A percentile compares a stretch with the other conserved stretches of the same genome.
These are phyloP conservation scores for Trichosporon sp. DNA, from an alignment of 1,284 basidiomycete genomes.

Conservation along the genomic window DNA sequence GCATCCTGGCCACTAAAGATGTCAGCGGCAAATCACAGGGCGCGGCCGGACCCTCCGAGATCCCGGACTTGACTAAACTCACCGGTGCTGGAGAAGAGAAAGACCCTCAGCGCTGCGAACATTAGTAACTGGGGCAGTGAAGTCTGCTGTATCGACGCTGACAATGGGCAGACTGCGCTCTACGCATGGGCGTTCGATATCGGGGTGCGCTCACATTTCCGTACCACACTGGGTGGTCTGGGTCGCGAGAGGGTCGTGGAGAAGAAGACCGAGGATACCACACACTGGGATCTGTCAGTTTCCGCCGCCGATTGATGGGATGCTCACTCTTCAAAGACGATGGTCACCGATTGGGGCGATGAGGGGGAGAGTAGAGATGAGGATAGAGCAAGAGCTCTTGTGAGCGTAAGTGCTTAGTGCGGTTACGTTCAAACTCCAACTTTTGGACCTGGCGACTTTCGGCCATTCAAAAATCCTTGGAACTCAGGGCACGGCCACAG, in stretches of 20 bases:
- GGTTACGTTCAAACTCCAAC: conserved; percentile 1
- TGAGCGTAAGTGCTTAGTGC: neutral
- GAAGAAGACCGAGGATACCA: conserved; percentile 80
- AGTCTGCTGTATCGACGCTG: neutral
- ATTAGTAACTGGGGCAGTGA: conserved; percentile 14
- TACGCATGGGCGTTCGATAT: neutral
- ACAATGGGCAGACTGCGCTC: neutral
- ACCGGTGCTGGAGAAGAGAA: conserved; percentile 84
- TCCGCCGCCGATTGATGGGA: neutral
- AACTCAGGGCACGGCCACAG: neutral
- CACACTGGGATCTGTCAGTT: conserved; percentile 62
- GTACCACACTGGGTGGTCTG: conserved; percentile 67
- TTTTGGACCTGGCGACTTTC: neutral
- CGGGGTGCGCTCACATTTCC: conserved; percentile 65
- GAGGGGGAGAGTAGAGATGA: neutral
- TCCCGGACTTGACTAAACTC: conserved; percentile 24
- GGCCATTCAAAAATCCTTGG: conserved; percentile 20
- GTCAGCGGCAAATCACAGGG: conserved; percentile 19
- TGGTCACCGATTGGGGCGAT: conserved; percentile 12
- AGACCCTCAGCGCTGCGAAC: conserved; percentile 69
- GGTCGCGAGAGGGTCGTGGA: conserved; percentile 69
- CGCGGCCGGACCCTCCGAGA: conserved; percentile 14
- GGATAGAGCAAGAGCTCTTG: conserved; percentile 11
- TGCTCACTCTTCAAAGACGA: conserved; percentile 17
- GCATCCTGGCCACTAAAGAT: conserved; percentile 81